phyloP scores from a whole-genome alignment of 164 flowering plant species.

The Buxus sempervirens region DNA sequence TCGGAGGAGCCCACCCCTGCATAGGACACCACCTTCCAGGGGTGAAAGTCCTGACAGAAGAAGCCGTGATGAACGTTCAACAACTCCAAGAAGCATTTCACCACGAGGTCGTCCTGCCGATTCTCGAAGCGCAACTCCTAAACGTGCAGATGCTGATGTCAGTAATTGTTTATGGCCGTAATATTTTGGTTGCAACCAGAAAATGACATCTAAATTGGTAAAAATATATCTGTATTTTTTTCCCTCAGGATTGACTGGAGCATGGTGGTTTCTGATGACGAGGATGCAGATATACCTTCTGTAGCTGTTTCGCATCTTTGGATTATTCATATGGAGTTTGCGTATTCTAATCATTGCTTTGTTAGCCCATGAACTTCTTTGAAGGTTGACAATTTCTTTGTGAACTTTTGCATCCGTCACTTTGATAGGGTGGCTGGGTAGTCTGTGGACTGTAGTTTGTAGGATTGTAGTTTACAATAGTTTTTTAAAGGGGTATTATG shows the following conservation, averaged over 20 bases:
- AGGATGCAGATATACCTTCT: not conserved
- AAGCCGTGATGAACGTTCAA: constrained; percentile 37
- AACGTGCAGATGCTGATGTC: constrained; percentile 56
- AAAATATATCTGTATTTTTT: not conserved
- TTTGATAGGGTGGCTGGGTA: not conserved
- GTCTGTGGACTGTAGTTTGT: not conserved
- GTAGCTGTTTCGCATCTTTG: constrained; percentile 12
- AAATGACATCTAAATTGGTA: not conserved
- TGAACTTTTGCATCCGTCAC: constrained; percentile 10
- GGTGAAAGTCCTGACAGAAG: constrained; percentile 48
- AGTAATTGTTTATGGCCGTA: constrained; percentile 8
- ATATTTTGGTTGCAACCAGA: not conserved
- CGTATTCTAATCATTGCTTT: constrained; percentile 25
- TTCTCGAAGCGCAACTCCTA: constrained; percentile 62
- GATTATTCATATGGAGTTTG: constrained; percentile 9
- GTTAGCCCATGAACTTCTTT: constrained; percentile 13
- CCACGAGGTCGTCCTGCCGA: constrained; percentile 46
- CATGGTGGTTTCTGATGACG: not conserved
- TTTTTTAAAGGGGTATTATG: not conserved
- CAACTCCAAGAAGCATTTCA: constrained; percentile 46
- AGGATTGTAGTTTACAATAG: not conserved
- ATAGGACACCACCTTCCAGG: constrained; percentile 33
- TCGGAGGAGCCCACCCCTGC: constrained; percentile 51
- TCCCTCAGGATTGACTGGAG: constrained; percentile 37
- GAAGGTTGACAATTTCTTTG: constrained; percentile 16